These are phyloP conservation scores for Draba incana DNA, from an alignment of 345 rosid genomes.

Conservation along the genomic window DNA sequence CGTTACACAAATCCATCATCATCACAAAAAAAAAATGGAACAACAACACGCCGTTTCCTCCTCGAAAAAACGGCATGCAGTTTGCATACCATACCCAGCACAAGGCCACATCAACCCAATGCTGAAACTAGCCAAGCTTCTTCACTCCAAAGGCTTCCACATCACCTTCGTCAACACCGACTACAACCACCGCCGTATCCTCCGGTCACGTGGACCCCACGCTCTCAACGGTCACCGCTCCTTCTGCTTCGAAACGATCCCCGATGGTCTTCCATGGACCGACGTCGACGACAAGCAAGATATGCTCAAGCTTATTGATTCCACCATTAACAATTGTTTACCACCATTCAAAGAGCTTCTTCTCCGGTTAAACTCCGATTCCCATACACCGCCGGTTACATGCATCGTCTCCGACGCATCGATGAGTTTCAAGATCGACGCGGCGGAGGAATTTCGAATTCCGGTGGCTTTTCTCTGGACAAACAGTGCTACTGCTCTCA, in stretches of 20 bases:
- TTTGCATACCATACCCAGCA: slow-evolving; percentile 41
- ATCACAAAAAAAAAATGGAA: slow-evolving; percentile 2
- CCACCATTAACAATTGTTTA: slow-evolving; percentile 27
- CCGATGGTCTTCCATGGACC: slow-evolving; percentile 32
- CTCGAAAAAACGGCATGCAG: slow-evolving; percentile 17
- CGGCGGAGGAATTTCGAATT: slow-evolving; percentile 36
- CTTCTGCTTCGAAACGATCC: slow-evolving; percentile 36
- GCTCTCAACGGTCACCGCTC: slow-evolving; percentile 21
- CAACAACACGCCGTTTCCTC: slow-evolving; percentile 4
- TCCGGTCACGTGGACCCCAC: slow-evolving; percentile 35
- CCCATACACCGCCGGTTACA: slow-evolving; percentile 41
- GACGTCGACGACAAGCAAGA: slow-evolving; percentile 26
- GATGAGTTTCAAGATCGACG: slow-evolving; percentile 42
- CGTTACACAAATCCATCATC: neutral
- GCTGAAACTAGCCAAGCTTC: slow-evolving; percentile 36
- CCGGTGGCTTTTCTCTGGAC: slow-evolving; percentile 44
- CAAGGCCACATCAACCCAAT: slow-evolving; percentile 41
- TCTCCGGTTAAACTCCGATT: slow-evolving; percentile 30
- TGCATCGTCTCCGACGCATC: slow-evolving; percentile 47
- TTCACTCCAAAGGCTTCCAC: slow-evolving; percentile 37
- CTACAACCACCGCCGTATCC: slow-evolving; percentile 36
- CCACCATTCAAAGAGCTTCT: slow-evolving; percentile 28
- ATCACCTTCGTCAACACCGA: slow-evolving; percentile 42
- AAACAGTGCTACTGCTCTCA: slow-evolving; percentile 33
- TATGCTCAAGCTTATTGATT: slow-evolving; percentile 23